A percentile compares a stretch with the other conserved stretches of the same genome.
Evolutionary conservation across 441 rosid genomes (phyloP).

Genomic region (Metrosideros polymorpha): DNA sequence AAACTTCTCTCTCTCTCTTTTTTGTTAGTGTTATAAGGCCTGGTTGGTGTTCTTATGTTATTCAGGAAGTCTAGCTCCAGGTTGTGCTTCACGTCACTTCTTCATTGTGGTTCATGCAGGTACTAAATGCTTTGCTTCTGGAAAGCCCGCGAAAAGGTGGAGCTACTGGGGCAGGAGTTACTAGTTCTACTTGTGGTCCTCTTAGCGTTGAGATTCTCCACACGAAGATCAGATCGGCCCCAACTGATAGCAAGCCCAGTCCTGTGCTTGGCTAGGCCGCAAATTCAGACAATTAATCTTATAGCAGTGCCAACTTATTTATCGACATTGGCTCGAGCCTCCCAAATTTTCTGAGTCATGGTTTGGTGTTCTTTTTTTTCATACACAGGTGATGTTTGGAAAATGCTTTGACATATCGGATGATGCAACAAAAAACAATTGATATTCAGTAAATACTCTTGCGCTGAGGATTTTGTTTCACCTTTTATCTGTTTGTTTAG

Average conservation of each 20-base stretch:
- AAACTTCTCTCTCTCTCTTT: background rate
- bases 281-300: background rate
- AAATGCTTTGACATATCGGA: background rate
- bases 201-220: too few species aligned
- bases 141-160: constrained; percentile 91
- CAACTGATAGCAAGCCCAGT: background rate
- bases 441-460: background rate
- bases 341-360: background rate
- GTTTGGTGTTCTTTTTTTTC: background rate
- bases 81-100: background rate
- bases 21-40: background rate
- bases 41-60: background rate
- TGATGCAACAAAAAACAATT: too few species aligned
- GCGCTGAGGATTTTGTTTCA: background rate
- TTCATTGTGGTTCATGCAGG: constrained; percentile 25
- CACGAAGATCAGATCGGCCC: background rate
- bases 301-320: background rate
- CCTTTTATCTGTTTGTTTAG: background rate
- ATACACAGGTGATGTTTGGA: background rate
- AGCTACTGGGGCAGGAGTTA: constrained; percentile 98
- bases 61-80: background rate
- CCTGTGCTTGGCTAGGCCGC: background rate
- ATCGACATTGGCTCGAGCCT: background rate
- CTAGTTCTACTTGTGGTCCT: constrained; percentile 11
- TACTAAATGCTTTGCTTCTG: constrained; percentile 82